Evolutionary conservation across 1,139 yeast species (phyloP).

Genomic region (Candida mesenterica): DNA sequence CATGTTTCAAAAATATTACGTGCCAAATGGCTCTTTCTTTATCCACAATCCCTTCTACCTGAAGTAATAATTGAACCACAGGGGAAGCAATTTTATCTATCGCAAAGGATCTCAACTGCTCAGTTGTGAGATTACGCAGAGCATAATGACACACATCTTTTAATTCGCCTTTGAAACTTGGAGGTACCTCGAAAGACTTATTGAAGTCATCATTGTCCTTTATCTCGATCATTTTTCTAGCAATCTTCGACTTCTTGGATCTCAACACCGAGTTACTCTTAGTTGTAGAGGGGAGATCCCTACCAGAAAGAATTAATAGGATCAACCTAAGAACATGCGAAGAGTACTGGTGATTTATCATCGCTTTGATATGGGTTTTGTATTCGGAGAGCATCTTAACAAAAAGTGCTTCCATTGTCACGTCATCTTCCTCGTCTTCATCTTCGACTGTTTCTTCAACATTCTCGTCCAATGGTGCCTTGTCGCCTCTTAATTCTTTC

Average conservation of each 20-base stretch:
- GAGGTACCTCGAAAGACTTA: constrained; percentile 69
- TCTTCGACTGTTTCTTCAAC: constrained; percentile 29
- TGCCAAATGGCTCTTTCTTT: constrained; percentile 70
- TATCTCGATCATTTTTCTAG: constrained; percentile 89
- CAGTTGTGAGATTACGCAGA: constrained; percentile 42
- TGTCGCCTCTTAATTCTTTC: constrained; percentile 50
- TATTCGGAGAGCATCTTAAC: constrained; percentile 65
- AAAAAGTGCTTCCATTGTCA: constrained; percentile 63
- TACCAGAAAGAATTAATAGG: constrained; percentile 71
- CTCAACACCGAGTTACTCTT: constrained; percentile 73
- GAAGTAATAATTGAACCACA: constrained; percentile 74
- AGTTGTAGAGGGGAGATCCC: constrained; percentile 75
- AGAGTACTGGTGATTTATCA: constrained; percentile 77
- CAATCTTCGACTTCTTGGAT: constrained; percentile 83
- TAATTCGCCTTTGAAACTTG: constrained; percentile 63
- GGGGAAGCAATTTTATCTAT: constrained; percentile 85
- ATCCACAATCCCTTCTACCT: constrained; percentile 79
- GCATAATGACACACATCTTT: constrained; percentile 41
- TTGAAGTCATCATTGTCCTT: constrained; percentile 71
- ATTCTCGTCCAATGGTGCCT: constrained; percentile 31
- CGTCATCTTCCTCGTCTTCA: constrained; percentile 37
- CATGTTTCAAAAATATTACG: constrained; percentile 41
- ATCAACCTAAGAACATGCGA: constrained; percentile 82
- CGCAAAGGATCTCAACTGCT: constrained; percentile 64
- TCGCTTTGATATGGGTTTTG: constrained; percentile 52